Evolutionary conservation across 106 monocot species (phyloP).

Genomic region (Vanilla planifolia): DNA sequence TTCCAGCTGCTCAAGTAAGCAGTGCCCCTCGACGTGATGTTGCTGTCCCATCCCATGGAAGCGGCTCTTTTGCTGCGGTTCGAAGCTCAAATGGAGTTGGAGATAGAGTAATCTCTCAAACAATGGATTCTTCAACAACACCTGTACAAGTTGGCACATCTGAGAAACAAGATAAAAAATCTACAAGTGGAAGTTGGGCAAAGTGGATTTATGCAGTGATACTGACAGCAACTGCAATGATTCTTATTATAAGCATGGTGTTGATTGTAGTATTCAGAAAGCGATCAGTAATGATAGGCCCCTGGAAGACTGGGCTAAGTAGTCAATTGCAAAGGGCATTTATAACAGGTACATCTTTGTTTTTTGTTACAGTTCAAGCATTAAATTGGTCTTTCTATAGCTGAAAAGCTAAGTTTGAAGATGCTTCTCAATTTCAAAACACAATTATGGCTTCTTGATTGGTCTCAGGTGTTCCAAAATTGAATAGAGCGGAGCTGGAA

Average conservation of each 20-base stretch:
- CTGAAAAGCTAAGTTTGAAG: no score
- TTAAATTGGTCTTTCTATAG: no score
- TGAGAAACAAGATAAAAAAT: background rate
- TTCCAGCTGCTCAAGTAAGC: conserved; percentile 44
- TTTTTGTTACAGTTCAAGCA: background rate
- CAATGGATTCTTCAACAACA: background rate
- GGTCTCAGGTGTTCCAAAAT: conserved; percentile 75
- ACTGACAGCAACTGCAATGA: background rate
- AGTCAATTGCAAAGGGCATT: conserved; percentile 21
- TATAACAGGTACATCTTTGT: conserved; percentile 10
- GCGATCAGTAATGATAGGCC: conserved; percentile 1
- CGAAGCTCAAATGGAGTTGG: conserved; percentile 9
- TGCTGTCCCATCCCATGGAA: conserved; percentile 50
- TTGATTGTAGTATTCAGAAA: conserved; percentile 3
- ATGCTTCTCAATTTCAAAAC: no score
- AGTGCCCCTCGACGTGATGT: conserved; percentile 10
- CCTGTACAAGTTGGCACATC: background rate
- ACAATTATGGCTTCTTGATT: background rate
- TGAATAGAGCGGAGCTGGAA: conserved; percentile 75
- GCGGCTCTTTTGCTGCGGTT: conserved; percentile 73
- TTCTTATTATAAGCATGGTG: conserved; percentile 9
- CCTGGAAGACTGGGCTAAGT: conserved; percentile 21
- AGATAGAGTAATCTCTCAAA: background rate
- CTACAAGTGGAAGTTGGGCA: background rate
- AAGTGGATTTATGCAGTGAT: conserved; percentile 19